Evolutionary conservation across 148 eudicot genomes (phyloP).

Genomic region (Rhododendron kiyosumense): DNA sequence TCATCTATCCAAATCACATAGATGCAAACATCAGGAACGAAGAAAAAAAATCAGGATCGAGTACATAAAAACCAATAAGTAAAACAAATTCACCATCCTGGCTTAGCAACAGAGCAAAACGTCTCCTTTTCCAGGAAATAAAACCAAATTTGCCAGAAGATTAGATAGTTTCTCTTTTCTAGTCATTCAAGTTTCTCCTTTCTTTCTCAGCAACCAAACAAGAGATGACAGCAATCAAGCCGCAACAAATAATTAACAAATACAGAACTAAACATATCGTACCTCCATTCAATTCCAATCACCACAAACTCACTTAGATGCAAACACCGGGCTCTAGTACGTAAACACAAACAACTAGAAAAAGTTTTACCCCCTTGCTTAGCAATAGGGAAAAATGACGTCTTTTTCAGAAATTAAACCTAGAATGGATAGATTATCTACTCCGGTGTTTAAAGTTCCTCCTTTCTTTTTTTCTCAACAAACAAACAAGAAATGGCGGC

Average conservation of each 20-base stretch:
- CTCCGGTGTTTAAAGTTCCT: not conserved
- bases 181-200: no score
- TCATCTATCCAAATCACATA: no score
- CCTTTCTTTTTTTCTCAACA: not conserved
- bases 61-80: no score
- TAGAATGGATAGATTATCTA: not conserved
- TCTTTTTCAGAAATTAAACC: not conserved
- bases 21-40: no score
- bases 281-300: not conserved
- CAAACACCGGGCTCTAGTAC: not conserved
- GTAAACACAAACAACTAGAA: not conserved
- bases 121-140: no score
- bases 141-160: no score
- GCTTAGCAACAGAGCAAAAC: no score
- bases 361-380: not conserved
- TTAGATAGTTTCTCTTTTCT: no score
- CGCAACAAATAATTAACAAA: not conserved
- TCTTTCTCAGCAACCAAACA: not conserved
- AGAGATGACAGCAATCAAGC: not conserved
- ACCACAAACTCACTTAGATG: not conserved
- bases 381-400: not conserved
- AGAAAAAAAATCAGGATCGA: no score
- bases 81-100: no score
- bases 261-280: not conserved
- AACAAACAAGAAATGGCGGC: not conserved